A percentile compares a stretch with the other conserved stretches of the same genome.
phyloP scores from a whole-genome alignment of 148 eudicot genomes.

The Hydrangea macrophylla region DNA sequence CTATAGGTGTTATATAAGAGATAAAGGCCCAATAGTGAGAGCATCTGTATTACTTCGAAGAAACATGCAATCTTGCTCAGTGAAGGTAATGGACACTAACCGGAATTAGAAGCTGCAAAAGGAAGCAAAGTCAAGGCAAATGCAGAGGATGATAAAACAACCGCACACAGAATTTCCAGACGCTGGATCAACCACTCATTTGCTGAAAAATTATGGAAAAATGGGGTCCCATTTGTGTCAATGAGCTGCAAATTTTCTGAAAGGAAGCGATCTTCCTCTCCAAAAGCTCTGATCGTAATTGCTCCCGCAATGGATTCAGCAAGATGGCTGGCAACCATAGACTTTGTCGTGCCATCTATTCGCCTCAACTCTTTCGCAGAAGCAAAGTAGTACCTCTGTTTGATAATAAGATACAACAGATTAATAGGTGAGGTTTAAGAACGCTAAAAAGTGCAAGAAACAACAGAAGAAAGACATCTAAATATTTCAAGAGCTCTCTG shows the following conservation, averaged over 20 bases:
- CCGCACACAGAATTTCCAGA: constrained; percentile 44
- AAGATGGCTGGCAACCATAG: constrained; percentile 48
- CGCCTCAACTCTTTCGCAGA: constrained; percentile 63
- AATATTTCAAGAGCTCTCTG: too few species aligned
- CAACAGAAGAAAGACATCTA: too few species aligned
- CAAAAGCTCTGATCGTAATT: constrained; percentile 59
- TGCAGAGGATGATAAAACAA: constrained; percentile 46
- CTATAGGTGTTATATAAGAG: too few species aligned
- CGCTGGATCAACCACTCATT: constrained; percentile 67
- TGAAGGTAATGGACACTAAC: constrained; percentile 13
- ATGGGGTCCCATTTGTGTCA: constrained; percentile 41
- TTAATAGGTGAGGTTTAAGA: too few species aligned
- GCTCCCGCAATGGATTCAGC: constrained; percentile 58
- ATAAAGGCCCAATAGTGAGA: not conserved
- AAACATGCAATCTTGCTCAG: not conserved
- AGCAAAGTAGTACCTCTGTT: constrained; percentile 47
- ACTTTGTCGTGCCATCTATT: constrained; percentile 63
- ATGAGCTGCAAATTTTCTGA: constrained; percentile 31
- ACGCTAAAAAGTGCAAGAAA: too few species aligned
- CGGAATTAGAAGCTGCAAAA: constrained; percentile 31
- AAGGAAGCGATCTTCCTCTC: constrained; percentile 47
- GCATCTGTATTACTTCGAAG: not conserved
- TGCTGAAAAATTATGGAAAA: constrained; percentile 49
- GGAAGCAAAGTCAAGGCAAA: constrained; percentile 41
- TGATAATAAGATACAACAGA: not conserved